These are phyloP conservation scores for Sparassis latifolia DNA, from an alignment of 1,284 basidiomycete species.

Conservation along the genomic window DNA sequence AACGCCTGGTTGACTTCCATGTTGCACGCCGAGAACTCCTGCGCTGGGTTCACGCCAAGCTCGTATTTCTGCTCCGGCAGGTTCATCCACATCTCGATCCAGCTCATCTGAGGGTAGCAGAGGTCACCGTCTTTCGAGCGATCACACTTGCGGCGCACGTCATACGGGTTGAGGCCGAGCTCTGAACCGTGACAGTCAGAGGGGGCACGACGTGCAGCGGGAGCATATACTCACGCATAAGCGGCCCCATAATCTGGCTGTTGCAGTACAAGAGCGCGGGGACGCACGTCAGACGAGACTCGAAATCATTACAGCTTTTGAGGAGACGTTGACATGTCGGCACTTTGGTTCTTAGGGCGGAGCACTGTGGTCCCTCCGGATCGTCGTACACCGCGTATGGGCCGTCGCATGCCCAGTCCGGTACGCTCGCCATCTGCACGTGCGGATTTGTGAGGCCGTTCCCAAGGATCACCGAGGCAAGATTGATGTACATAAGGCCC, in stretches of 20 bases:
- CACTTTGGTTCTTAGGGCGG: slow-evolving; percentile 54
- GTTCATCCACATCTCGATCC: slow-evolving; percentile 82
- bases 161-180: slow-evolving; percentile 73
- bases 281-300: slow-evolving; percentile 54
- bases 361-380: slow-evolving; percentile 61
- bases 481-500: slow-evolving; percentile 59
- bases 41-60: slow-evolving; percentile 63
- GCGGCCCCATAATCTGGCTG: slow-evolving; percentile 49
- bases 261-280: slow-evolving; percentile 62
- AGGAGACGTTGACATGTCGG: slow-evolving; percentile 68
- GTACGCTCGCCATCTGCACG: slow-evolving; percentile 68
- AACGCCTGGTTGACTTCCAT: slow-evolving; percentile 66
- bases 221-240: slow-evolving; percentile 45
- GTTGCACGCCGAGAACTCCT: slow-evolving; percentile 51
- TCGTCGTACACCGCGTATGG: slow-evolving; percentile 72
- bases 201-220: slow-evolving; percentile 12
- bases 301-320: slow-evolving; percentile 56
- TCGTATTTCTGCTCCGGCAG: slow-evolving; percentile 63
- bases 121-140: slow-evolving; percentile 61
- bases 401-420: slow-evolving; percentile 79
- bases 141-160: slow-evolving; percentile 76
- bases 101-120: slow-evolving; percentile 74
- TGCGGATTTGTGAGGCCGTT: slow-evolving; percentile 78
- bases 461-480: slow-evolving; percentile 75
- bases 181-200: slow-evolving; percentile 29